Evolutionary conservation across 75 land plant genomes (phyloP).

Genomic region (Ceratopteris richardii): DNA sequence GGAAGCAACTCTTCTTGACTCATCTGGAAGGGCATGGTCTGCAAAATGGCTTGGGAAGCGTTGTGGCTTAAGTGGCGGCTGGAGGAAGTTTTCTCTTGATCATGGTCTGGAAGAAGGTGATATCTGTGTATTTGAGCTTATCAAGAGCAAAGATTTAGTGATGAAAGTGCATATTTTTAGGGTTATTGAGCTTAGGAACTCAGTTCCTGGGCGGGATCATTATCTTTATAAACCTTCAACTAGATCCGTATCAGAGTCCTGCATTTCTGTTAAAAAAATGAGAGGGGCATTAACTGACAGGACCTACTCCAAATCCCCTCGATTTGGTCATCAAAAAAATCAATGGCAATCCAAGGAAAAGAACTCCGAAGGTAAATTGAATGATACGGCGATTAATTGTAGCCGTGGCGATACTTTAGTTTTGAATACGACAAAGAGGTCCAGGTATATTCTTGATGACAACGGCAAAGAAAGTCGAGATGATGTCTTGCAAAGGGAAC

Average conservation of each 20-base stretch:
- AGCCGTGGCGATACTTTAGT: no score
- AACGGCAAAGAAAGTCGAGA: no score
- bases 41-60: constrained; percentile 19
- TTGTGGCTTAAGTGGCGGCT: constrained; percentile 26
- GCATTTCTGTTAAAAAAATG: not conserved
- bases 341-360: no score
- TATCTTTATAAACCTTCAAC: not conserved
- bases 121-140: constrained; percentile 24
- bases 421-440: no score
- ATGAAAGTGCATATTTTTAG: constrained; percentile 16
- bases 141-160: constrained; percentile 5
- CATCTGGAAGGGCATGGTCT: constrained; percentile 10
- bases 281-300: not conserved
- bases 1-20: constrained; percentile 12
- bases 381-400: no score
- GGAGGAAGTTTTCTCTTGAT: constrained; percentile 25
- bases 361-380: no score
- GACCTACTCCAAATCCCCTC: no score
- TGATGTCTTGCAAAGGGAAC: no score
- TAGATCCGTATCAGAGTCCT: not conserved
- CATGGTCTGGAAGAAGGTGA: constrained; percentile 26
- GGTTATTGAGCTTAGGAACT: constrained; percentile 1
- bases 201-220: constrained; percentile 1
- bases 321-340: no score
- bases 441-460: no score